Evolutionary conservation across 257 asterid genomes (phyloP).

Genomic region (Plantago major): DNA sequence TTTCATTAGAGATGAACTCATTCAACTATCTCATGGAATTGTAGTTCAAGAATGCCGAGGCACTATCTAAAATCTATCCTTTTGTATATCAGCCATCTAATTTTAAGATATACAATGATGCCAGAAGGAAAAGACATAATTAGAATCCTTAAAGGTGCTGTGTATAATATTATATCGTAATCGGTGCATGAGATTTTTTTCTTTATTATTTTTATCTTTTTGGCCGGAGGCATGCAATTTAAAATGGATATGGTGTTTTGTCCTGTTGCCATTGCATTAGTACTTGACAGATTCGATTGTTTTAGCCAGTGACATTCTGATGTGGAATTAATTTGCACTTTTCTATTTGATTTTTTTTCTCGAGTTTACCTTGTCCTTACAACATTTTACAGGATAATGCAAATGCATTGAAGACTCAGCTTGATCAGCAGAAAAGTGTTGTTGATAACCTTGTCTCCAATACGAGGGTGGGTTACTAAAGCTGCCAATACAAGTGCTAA

Average conservation of each 20-base stretch:
- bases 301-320: neutral
- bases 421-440: slow-evolving; percentile 81
- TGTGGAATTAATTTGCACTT: neutral
- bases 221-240: no score
- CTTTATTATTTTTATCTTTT: neutral
- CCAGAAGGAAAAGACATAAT: slow-evolving; percentile 64
- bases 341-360: neutral
- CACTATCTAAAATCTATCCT: neutral
- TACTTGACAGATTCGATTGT: no score
- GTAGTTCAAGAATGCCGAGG: neutral
- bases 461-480: slow-evolving; percentile 66
- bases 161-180: no score
- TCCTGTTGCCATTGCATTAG: no score
- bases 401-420: slow-evolving; percentile 77
- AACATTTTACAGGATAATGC: slow-evolving; percentile 73
- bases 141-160: slow-evolving; percentile 63
- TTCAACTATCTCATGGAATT: no score
- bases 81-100: neutral
- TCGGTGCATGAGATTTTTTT: neutral
- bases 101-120: slow-evolving; percentile 68
- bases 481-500: neutral
- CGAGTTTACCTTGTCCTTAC: slow-evolving; percentile 6
- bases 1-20: no score
- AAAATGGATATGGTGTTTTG: no score
- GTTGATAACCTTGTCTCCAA: slow-evolving; percentile 85